A percentile compares a stretch with the other conserved stretches of the same genome.
These are phyloP conservation scores for Pleurotus pulmonarius DNA, from an alignment of 768 basidiomycete genomes.

Conservation along the genomic window DNA sequence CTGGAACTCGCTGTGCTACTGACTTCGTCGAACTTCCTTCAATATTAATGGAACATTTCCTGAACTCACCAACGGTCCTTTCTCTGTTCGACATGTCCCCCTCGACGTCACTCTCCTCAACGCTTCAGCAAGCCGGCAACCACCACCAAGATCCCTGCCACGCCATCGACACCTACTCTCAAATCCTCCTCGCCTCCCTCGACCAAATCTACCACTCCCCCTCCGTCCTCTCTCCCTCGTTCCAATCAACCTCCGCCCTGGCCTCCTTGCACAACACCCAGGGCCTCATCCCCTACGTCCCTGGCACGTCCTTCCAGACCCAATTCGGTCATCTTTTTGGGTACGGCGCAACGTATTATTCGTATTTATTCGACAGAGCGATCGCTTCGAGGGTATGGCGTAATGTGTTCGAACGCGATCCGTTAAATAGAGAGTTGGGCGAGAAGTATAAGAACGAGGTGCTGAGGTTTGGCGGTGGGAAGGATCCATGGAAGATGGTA, in stretches of 20 bases:
- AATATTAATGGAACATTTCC: slow-evolving; percentile 98
- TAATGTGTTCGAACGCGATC: slow-evolving; percentile 64
- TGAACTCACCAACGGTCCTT: slow-evolving; percentile 79
- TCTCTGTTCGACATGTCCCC: slow-evolving; percentile 62
- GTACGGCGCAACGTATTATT: slow-evolving; percentile 97
- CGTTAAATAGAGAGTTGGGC: slow-evolving; percentile 69
- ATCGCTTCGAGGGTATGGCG: slow-evolving; percentile 93
- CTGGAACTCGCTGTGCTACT: slow-evolving; percentile 95
- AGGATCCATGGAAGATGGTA: slow-evolving; percentile 94
- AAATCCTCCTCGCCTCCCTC: slow-evolving; percentile 83
- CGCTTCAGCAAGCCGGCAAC: slow-evolving; percentile 47
- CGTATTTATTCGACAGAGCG: slow-evolving; percentile 93
- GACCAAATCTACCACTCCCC: slow-evolving; percentile 92
- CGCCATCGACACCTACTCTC: slow-evolving; percentile 85
- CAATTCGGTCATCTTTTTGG: slow-evolving; percentile 95
- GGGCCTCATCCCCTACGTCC: slow-evolving; percentile 80
- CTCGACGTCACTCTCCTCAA: slow-evolving; percentile 29
- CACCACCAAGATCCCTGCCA: slow-evolving; percentile 74
- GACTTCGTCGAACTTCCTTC: slow-evolving; percentile 98
- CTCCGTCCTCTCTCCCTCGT: slow-evolving; percentile 43
- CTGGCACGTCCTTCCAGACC: slow-evolving; percentile 89
- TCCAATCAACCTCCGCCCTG: slow-evolving; percentile 72
- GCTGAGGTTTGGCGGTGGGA: slow-evolving; percentile 80
- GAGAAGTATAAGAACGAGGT: slow-evolving; percentile 80
- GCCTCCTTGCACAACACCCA: slow-evolving; percentile 59